These are phyloP conservation scores for Plantago elongata DNA, from an alignment of 257 asterid genomes.

Conservation along the genomic window DNA sequence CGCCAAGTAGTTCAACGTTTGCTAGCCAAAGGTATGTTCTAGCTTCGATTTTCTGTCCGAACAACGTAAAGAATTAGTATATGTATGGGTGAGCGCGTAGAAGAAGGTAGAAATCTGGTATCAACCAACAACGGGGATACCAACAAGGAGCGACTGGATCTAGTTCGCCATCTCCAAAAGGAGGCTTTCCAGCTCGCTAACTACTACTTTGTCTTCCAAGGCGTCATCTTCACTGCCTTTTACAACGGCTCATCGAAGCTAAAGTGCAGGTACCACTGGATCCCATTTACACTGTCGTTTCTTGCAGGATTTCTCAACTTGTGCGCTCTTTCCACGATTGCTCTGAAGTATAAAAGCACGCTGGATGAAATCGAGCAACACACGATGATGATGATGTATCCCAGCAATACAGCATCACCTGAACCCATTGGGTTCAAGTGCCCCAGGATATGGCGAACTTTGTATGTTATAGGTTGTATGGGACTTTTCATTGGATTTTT, in stretches of 20 bases:
- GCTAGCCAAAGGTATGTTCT: too few relatives aligned
- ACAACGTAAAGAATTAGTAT: too few relatives aligned
- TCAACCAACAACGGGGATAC: not conserved
- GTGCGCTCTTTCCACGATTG: slow-evolving; percentile 20
- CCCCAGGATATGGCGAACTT: slow-evolving; percentile 10
- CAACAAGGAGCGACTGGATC: slow-evolving; percentile 10
- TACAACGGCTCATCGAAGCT: slow-evolving; percentile 18
- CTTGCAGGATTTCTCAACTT: slow-evolving; percentile 24
- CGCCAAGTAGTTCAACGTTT: too few relatives aligned
- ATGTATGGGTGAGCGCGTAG: not conserved
- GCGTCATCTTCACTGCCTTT: slow-evolving; percentile 29
- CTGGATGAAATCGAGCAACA: slow-evolving; percentile 15
- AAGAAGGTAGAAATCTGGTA: not conserved
- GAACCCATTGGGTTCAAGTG: slow-evolving; percentile 3
- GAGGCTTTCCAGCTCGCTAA: slow-evolving; percentile 25
- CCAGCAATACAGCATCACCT: too few relatives aligned
- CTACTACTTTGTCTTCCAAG: slow-evolving; percentile 24
- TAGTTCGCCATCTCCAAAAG: slow-evolving; percentile 22
- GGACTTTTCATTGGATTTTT: slow-evolving; percentile 15
- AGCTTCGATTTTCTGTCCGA: too few relatives aligned
- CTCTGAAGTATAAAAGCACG: slow-evolving; percentile 16
- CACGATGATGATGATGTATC: not conserved
- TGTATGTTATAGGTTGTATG: slow-evolving; percentile 8
- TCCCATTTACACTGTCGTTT: slow-evolving; percentile 19
- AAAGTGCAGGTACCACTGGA: slow-evolving; percentile 30